phyloP scores from a whole-genome alignment of 129 eudicot species.

The Tagetes patula region DNA sequence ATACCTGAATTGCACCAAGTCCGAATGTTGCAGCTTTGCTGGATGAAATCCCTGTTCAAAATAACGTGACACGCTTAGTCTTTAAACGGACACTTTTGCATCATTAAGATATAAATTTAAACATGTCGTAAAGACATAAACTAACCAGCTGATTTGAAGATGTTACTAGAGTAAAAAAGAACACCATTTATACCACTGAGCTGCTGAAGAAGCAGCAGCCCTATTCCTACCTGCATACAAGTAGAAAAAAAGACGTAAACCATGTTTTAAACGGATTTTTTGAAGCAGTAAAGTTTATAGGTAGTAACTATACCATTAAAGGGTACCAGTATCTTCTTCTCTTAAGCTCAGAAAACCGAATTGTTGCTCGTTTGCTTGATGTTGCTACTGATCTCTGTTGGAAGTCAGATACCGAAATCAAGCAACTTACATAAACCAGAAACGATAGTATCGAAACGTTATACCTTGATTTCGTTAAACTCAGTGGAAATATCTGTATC shows the following conservation, averaged over 20 bases:
- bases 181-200: slow-evolving; percentile 86
- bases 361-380: slow-evolving; percentile 57
- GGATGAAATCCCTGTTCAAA: slow-evolving; percentile 59
- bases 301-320: slow-evolving; percentile 54
- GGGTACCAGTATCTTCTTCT: slow-evolving; percentile 75
- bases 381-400: slow-evolving; percentile 70
- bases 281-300: background rate
- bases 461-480: slow-evolving; percentile 76
- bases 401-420: slow-evolving; percentile 15
- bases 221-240: slow-evolving; percentile 68
- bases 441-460: background rate
- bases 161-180: slow-evolving; percentile 74
- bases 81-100: background rate
- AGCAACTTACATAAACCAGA: background rate
- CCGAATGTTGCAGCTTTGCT: slow-evolving; percentile 71
- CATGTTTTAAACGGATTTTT: background rate
- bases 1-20: slow-evolving; percentile 82
- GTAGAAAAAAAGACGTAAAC: background rate
- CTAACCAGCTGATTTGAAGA: slow-evolving; percentile 76
- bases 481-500: slow-evolving; percentile 68
- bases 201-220: slow-evolving; percentile 77
- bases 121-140: background rate
- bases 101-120: too few relatives aligned
- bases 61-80: background rate
- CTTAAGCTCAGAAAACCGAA: slow-evolving; percentile 61